Evolutionary conservation across 2,329 filamentous ascomycete species (phyloP).

Genomic region (Sporothrix brunneoviolacea): DNA sequence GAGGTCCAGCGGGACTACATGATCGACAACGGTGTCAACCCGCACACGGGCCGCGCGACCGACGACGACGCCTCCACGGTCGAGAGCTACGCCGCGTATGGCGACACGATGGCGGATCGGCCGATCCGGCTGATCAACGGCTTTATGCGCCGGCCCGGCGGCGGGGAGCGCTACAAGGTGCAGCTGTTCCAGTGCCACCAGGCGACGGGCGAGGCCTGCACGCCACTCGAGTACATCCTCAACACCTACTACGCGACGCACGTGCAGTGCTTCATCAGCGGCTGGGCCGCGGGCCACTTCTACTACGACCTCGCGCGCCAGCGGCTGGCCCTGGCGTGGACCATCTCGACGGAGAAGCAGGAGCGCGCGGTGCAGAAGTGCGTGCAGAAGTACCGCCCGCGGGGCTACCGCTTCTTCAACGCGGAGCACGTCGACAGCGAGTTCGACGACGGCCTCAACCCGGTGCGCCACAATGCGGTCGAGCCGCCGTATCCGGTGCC

Average conservation of each 20-base stretch:
- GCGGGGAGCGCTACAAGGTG: slow-evolving; percentile 8
- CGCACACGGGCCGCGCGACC: neutral
- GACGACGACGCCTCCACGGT: neutral
- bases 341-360: no score
- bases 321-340: slow-evolving; percentile 1
- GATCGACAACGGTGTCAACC: neutral
- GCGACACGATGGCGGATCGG: neutral
- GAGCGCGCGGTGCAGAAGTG: neutral
- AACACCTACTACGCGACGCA: slow-evolving; percentile 14
- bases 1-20: no score
- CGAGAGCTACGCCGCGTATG: neutral
- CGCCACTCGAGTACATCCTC: slow-evolving; percentile 16
- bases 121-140: slow-evolving; percentile 13
- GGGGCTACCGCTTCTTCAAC: slow-evolving; percentile 11
- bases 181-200: slow-evolving; percentile 16
- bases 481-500: no score
- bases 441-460: neutral
- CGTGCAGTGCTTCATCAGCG: slow-evolving; percentile 17
- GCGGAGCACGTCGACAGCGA: neutral
- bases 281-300: slow-evolving; percentile 14
- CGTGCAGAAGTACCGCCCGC: slow-evolving; percentile 11
- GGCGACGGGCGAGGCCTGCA: neutral
- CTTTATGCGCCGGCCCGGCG: neutral
- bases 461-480: neutral
- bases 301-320: slow-evolving; percentile 9